Percentiles rank a stretch among this genome's conserved stretches.
Conservation (phyloP, 2,329 filamentous ascomycete species). For the Talaromyces pinophilus region DNA sequence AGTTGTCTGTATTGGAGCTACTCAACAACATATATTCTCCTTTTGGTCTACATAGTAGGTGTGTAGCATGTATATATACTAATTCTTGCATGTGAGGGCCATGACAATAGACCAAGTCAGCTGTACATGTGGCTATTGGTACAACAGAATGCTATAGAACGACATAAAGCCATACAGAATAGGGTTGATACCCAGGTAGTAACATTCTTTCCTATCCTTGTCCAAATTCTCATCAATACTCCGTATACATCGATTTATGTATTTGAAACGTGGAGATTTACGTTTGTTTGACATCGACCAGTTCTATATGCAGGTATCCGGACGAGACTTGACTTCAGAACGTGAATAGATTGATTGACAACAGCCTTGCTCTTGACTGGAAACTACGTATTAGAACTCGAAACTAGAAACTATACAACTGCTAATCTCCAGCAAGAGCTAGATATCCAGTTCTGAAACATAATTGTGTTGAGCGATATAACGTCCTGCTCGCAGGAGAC, state of each 20-base stretch:
- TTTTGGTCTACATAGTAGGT: neutral
- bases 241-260: neutral
- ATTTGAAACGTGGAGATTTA: neutral
- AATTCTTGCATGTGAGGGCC: neutral
- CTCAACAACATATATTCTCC: neutral
- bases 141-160: neutral
- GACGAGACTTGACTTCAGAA: neutral
- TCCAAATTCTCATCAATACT: no score
- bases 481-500: neutral
- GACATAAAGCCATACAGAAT: neutral
- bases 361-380: neutral
- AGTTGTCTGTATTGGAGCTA: neutral
- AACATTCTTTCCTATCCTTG: no score
- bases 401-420: neutral
- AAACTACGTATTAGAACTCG: neutral
- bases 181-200: neutral
- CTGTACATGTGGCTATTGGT: neutral
- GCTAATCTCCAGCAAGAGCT: neutral
- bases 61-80: neutral
- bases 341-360: neutral
- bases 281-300: neutral
- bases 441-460: neutral
- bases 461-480: neutral
- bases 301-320: neutral
- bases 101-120: neutral